Conservation (phyloP, 78 protist species). For the Chrysochromulina parva region DNA sequence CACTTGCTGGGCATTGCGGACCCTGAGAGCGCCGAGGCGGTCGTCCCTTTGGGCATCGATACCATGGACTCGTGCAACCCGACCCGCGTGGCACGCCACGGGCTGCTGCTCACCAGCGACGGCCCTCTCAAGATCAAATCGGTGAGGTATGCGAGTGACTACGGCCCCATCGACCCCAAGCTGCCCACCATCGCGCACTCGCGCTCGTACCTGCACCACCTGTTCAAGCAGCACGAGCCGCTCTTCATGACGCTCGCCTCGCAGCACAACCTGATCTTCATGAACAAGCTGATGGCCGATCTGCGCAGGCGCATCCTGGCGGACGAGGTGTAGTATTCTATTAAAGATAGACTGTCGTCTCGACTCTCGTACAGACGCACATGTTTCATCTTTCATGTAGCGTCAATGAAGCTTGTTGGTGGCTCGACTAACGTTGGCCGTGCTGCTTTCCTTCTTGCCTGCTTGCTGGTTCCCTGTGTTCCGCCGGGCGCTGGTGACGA, state of each 20-base stretch:
- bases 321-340: conserved; percentile 14
- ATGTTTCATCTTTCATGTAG: no score
- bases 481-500: no score
- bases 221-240: conserved; percentile 14
- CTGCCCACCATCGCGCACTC: neutral
- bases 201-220: conserved; percentile 37
- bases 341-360: no score
- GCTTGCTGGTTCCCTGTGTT: no score
- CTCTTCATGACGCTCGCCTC: conserved; percentile 14
- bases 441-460: no score
- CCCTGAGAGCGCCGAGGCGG: neutral
- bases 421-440: no score
- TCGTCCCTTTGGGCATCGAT: conserved; percentile 37
- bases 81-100: conserved; percentile 37
- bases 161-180: conserved; percentile 26
- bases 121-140: conserved; percentile 10
- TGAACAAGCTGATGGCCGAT: neutral
- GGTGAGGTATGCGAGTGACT: neutral
- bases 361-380: no score
- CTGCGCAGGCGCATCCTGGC: conserved; percentile 20
- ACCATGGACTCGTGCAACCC: conserved; percentile 43
- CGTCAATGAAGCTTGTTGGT: no score
- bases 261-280: conserved; percentile 43
- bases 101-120: neutral
- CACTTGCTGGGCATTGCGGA: conserved; percentile 46